Evolutionary conservation across 2,329 filamentous ascomycete genomes (phyloP).

Genomic region (Hymenoscyphus fraxineus): DNA sequence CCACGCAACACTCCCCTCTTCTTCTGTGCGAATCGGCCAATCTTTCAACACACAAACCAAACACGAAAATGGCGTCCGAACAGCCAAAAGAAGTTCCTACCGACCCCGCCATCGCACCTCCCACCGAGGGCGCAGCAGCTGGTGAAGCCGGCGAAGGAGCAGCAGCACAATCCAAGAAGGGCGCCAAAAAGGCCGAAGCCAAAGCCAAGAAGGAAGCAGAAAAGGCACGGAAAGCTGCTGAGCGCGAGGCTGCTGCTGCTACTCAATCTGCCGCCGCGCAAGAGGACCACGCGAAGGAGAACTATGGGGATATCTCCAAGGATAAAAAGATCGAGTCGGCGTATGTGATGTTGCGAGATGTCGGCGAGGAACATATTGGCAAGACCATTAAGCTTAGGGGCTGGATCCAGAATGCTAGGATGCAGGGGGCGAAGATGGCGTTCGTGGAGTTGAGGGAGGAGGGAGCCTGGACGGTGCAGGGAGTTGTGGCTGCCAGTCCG

Average conservation of each 20-base stretch:
- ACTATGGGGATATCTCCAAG: slow-evolving; percentile 71
- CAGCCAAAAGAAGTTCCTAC: slow-evolving; percentile 21
- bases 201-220: slow-evolving; percentile 87
- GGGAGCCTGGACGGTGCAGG: slow-evolving; percentile 74
- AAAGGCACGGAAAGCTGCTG: slow-evolving; percentile 70
- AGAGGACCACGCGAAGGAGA: slow-evolving; percentile 67
- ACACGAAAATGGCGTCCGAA: slow-evolving; percentile 19
- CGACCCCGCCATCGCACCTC: slow-evolving; percentile 8
- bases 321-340: slow-evolving; percentile 52
- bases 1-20: neutral
- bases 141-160: slow-evolving; percentile 16
- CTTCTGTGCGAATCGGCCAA: neutral
- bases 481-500: slow-evolving; percentile 64
- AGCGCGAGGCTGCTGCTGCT: slow-evolving; percentile 68
- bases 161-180: slow-evolving; percentile 63
- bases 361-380: slow-evolving; percentile 63
- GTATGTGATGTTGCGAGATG: slow-evolving; percentile 56
- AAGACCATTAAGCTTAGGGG: slow-evolving; percentile 73
- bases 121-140: slow-evolving; percentile 10
- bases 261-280: slow-evolving; percentile 59
- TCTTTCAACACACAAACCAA: neutral
- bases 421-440: slow-evolving; percentile 85
- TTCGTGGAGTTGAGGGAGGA: slow-evolving; percentile 83
- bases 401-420: slow-evolving; percentile 81
- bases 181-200: slow-evolving; percentile 75